Base-by-base conservation (phyloP, 768 basidiomycete species). In the Serendipita indica region DNA sequence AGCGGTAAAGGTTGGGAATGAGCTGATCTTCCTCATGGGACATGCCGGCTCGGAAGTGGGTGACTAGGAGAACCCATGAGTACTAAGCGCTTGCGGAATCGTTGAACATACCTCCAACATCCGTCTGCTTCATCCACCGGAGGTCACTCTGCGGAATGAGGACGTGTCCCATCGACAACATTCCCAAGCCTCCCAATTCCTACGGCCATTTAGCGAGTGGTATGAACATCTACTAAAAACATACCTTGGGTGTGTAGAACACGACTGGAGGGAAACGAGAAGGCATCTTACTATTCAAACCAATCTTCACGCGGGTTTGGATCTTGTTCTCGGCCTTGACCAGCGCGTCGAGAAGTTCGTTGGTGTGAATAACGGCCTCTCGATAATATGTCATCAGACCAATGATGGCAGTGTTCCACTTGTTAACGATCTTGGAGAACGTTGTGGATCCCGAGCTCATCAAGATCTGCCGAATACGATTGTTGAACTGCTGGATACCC, bases 281-380 rank as follows among this genome's bases (percentile, higher is more conserved):
- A 22, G 96, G 96, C 96, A 99, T 98, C 75, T 98, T 96, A 71
- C 87, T 89, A 77, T 97, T 96, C 64, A 96, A 68, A n/a, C 94
- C 96, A 62, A 99, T 97, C 79, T 98, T 98, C 67, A 99, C 94
- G 72, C 96, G 89, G 2, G 93, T 97, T 72, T 99, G 96, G 46
- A 98, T 94, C 77, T 98, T 98, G 80, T 97, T 97, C 74, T 99
- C 94, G 1, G 93, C 91, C 72, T 99, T 99, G 67, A 99, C 96
- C 37, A 98, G 77, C 0, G 91, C 80, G 68, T 98, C 96, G 52
- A 99, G 79, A 18, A 99, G 76, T 70, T 98, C 94, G 65, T 92
- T 91, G 39, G 94, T 97, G 70, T 96, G 91, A 58, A 97, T 91
- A 64, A 97, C 92, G 28, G 93, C 93, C 67, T 97, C 93, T 61